Evolutionary conservation across 495 filamentous ascomycete species (phyloP), one percentile per base, ranked within the genome.

Genomic region (Neurospora discreta): DNA sequence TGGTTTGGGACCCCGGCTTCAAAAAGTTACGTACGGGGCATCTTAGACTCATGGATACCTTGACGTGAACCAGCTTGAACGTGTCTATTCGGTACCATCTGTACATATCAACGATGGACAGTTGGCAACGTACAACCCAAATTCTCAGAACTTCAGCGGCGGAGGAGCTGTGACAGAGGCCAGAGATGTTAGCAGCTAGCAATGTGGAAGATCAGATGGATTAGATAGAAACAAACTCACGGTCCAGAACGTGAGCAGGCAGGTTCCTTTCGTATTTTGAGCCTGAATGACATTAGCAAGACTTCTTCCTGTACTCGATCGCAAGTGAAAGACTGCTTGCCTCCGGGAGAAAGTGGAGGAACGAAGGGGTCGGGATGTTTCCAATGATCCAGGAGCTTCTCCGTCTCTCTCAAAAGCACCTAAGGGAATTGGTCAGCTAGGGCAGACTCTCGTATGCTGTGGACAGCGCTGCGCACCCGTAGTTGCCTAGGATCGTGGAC

Each of bases 221-320:
- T 1, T 16, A 74, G 43, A 20, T 10, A 39, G 68, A 30, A 65
- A 20, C 11, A 38, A 30, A 88, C 94, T 84, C 84, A 97, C 94
- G 91, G 73, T 92, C 90, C 33, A 95, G 84, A 77, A 88, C 89
- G 33, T 88, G 94, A 69, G 86, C 84, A 30, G 93, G 93, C 58
- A 99, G 78, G 78, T 98, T 99, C 79, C 95, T 88, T 82, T 98
- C 95, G 81, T 91, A 98, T 86, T 98, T 98, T 71, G 93, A 97
- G 71, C 94, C 93, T 97, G 72, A 46, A 43, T 15, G 44, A 36
- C 6, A 65, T 38, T 72, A 72, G 78, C 69, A 79, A 79, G 82
- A 46, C 81, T 60, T 46, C 76, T 52, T 40, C 36, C 43, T 39
- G 20, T 65, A 18, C 26, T 65, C 15, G 52, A 58, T 65, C 26